phyloP scores from a whole-genome alignment of 495 filamentous ascomycete genomes.

The Hypoxylon rickii region DNA sequence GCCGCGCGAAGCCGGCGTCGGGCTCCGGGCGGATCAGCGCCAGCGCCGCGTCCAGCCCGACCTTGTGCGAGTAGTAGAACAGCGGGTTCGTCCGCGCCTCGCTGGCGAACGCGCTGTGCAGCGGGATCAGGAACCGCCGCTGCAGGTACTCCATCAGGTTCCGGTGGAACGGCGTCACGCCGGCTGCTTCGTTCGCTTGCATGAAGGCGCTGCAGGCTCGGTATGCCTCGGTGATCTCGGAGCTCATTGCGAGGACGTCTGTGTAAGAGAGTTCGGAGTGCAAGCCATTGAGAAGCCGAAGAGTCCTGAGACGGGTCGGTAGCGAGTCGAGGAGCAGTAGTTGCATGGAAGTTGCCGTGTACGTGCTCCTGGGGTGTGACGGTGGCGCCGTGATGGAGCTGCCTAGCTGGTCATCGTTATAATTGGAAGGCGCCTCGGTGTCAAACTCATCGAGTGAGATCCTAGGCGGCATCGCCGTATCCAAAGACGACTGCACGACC shows the following conservation, averaged over 20 bases:
- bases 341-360: constrained; percentile 60
- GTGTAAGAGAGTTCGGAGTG: constrained; percentile 55
- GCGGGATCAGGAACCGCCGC: constrained; percentile 56
- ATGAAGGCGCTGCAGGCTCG: constrained; percentile 39
- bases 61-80: constrained; percentile 62
- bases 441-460: constrained; percentile 57
- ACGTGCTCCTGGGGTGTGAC: constrained; percentile 39
- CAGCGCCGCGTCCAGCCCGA: constrained; percentile 55
- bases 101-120: constrained; percentile 59
- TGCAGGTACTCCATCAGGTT: constrained; percentile 48
- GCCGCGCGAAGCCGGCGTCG: constrained; percentile 44
- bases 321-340: constrained; percentile 53
- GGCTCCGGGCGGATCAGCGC: constrained; percentile 53
- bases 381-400: constrained; percentile 45
- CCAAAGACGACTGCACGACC: constrained; percentile 59
- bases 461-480: constrained; percentile 58
- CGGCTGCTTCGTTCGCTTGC: constrained; percentile 11
- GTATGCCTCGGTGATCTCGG: constrained; percentile 45
- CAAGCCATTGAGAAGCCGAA: constrained; percentile 54
- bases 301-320: constrained; percentile 53
- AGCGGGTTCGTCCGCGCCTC: constrained; percentile 53
- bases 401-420: constrained; percentile 60
- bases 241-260: constrained; percentile 53
- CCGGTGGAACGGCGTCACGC: constrained; percentile 38
- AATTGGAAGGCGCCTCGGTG: constrained; percentile 59